Conservation (phyloP, 1,284 basidiomycete genomes). For the Vanrija humicola region DNA sequence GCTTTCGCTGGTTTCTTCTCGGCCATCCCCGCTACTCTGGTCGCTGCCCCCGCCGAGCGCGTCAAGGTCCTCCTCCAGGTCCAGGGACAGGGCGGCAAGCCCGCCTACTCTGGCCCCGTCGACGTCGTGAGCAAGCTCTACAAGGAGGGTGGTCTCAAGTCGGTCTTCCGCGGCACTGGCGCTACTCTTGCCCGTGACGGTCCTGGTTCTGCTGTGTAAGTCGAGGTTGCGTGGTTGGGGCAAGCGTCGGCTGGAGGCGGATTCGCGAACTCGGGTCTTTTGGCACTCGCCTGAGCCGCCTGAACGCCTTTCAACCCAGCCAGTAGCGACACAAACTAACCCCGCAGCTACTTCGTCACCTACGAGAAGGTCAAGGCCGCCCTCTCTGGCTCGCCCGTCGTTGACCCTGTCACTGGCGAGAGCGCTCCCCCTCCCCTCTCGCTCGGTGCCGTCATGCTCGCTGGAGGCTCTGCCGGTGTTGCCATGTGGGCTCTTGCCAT, state of each 20-base stretch:
- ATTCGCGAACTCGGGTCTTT: no score
- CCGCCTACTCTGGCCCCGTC: conserved; percentile 83
- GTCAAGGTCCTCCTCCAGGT: conserved; percentile 97
- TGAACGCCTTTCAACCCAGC: neutral
- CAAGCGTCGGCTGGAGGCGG: neutral
- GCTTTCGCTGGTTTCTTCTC: conserved; percentile 92
- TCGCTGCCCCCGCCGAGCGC: conserved; percentile 93
- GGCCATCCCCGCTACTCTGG: conserved; percentile 84
- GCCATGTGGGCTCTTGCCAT: conserved; percentile 98
- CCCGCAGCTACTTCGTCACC: conserved; percentile 83
- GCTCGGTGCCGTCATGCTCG: conserved; percentile 80
- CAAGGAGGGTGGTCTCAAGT: conserved; percentile 86
- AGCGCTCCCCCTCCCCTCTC: conserved; percentile 76
- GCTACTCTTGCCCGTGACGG: conserved; percentile 94
- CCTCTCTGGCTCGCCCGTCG: conserved; percentile 51
- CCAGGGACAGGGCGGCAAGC: conserved; percentile 76
- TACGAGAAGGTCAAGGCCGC: conserved; percentile 91
- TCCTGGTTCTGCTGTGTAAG: conserved; percentile 91
- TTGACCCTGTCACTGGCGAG: conserved; percentile 49
- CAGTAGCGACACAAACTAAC: neutral
- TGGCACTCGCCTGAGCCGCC: neutral
- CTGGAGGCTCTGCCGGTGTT: conserved; percentile 91
- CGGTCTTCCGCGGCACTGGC: conserved; percentile 87
- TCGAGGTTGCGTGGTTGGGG: conserved; percentile 21
- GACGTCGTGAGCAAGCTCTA: conserved; percentile 91